A percentile compares a stretch with the other conserved stretches of the same genome.
Evolutionary conservation across 2,329 filamentous ascomycete genomes (phyloP).

Genomic region (Aspergillus proliferans): DNA sequence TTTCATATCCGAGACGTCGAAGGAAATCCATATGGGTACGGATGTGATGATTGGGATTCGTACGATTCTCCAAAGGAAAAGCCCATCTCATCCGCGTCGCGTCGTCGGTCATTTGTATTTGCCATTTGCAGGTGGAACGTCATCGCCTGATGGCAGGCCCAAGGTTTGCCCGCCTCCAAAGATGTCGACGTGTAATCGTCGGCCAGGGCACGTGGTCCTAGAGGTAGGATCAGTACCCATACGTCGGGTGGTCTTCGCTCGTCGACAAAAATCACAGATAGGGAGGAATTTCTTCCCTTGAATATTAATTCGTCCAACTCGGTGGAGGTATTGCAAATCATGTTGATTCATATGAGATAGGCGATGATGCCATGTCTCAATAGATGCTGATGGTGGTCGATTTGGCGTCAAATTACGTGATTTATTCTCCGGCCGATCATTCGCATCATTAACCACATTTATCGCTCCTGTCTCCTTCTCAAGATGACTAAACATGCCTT

Average conservation of each 20-base stretch:
- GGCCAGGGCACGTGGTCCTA: not conserved
- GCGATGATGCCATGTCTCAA: not conserved
- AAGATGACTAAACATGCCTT: too few relatives aligned
- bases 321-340: not conserved
- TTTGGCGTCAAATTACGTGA: not conserved
- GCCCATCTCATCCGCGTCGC: too few relatives aligned
- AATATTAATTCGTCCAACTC: not conserved
- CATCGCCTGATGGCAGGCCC: not conserved
- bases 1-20: too few relatives aligned
- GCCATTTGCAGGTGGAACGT: too few relatives aligned
- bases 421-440: too few relatives aligned
- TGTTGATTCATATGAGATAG: not conserved
- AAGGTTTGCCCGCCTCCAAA: not conserved
- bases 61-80: too few relatives aligned
- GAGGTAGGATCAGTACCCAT: not conserved
- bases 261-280: not conserved
- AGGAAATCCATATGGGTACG: too few relatives aligned
- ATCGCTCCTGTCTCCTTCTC: too few relatives aligned
- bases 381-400: not conserved
- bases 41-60: too few relatives aligned
- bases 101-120: too few relatives aligned
- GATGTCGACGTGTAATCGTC: not conserved
- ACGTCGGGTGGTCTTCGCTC: not conserved
- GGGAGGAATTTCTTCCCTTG: not conserved
- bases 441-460: too few relatives aligned